Percentiles rank a stretch among this genome's conserved stretches.
Conservation (phyloP, 371 early-diverging fungal genomes). For the Zopfochytrium polystomum region DNA sequence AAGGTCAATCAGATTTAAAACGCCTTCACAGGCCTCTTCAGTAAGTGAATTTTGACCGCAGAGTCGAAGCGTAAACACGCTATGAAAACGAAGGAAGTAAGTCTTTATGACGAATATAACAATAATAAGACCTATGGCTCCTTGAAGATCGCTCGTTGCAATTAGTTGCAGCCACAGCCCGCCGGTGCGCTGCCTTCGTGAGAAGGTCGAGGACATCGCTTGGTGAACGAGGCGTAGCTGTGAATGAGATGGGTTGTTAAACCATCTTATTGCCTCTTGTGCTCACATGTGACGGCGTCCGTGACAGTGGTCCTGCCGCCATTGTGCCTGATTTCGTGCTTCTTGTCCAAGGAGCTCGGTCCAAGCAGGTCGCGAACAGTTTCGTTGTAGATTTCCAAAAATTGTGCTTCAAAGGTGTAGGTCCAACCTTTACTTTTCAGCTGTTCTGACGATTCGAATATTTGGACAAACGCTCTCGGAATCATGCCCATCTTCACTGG, state of each 20-base stretch:
- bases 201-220: constrained; percentile 58
- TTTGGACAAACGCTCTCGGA: constrained; percentile 82
- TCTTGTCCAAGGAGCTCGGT: constrained; percentile 52
- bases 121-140: too few species aligned
- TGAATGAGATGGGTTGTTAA: constrained; percentile 9
- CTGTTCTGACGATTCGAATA: constrained; percentile 73
- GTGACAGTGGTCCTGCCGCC: constrained; percentile 69
- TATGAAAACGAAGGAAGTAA: too few species aligned
- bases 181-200: constrained; percentile 65
- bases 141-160: constrained; percentile 62
- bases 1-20: constrained; percentile 77
- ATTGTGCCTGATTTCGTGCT: constrained; percentile 48
- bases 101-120: too few species aligned
- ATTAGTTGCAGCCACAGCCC: constrained; percentile 54
- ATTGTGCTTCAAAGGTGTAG: constrained; percentile 76
- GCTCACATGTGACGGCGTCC: constrained; percentile 63
- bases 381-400: constrained; percentile 96
- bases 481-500: constrained; percentile 70
- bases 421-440: constrained; percentile 81
- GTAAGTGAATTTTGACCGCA: not conserved
- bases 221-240: constrained; percentile 30
- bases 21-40: not conserved
- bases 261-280: too few species aligned
- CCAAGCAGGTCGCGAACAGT: constrained; percentile 86
- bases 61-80: constrained; percentile 47